phyloP scores from a whole-genome alignment of 75 land plant genomes.

The Cryptomeria japonica region DNA sequence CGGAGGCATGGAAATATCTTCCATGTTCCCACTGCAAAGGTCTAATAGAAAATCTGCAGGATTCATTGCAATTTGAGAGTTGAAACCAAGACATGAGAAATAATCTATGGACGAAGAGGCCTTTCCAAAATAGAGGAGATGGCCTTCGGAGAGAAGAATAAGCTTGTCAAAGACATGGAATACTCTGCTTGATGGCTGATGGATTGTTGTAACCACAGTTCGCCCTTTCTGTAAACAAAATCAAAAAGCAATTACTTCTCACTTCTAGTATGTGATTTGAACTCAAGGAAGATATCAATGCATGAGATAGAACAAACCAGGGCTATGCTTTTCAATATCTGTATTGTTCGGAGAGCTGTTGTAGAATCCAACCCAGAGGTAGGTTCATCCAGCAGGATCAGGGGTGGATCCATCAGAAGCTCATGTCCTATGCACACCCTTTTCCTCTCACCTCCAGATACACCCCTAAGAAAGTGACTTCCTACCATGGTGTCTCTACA shows the following conservation, averaged over 20 bases:
- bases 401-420: conserved; percentile 63
- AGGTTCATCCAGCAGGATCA: conserved; percentile 75
- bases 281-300: conserved; percentile 18
- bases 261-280: neutral
- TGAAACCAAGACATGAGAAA: conserved; percentile 20
- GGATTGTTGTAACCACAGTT: conserved; percentile 33
- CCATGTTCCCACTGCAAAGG: conserved; percentile 23
- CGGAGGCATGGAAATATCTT: conserved; percentile 17
- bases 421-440: conserved; percentile 69
- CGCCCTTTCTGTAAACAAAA: conserved; percentile 19
- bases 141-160: conserved; percentile 35
- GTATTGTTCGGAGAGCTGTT: conserved; percentile 51
- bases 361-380: conserved; percentile 81
- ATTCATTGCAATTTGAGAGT: conserved; percentile 22
- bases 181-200: conserved; percentile 39
- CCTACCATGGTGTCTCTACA: conserved; percentile 66
- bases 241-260: neutral
- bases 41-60: conserved; percentile 39
- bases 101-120: conserved; percentile 11
- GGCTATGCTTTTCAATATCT: conserved; percentile 37
- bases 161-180: conserved; percentile 34
- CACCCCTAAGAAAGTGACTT: conserved; percentile 48
- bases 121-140: conserved; percentile 31
- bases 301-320: conserved; percentile 7
- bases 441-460: conserved; percentile 78